A percentile compares a stretch with the other conserved stretches of the same genome.
Conservation (phyloP, 345 rosid genomes). For the Aurinia saxatilis region DNA sequence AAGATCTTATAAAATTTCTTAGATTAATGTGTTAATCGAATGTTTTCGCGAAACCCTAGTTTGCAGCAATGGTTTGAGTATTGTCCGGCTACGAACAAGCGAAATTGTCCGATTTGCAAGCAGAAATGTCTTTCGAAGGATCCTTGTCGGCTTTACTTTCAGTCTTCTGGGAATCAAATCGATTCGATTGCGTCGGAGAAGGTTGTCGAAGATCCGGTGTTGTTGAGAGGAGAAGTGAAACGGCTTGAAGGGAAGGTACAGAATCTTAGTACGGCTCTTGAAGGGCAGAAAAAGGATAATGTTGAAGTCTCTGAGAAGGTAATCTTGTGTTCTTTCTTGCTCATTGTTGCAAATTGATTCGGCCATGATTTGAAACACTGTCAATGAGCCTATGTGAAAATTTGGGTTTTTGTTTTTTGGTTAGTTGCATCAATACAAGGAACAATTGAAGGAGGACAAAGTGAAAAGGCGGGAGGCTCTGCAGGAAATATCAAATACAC, state of each 20-base stretch:
- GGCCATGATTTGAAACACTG: background rate
- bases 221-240: slow-evolving; percentile 50
- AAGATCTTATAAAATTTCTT: background rate
- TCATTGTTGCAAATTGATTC: background rate
- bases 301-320: slow-evolving; percentile 53
- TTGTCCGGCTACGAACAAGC: slow-evolving; percentile 51
- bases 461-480: slow-evolving; percentile 48
- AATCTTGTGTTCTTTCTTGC: background rate
- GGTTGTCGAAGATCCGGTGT: slow-evolving; percentile 38
- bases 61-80: slow-evolving; percentile 99
- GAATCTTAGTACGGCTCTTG: slow-evolving; percentile 40
- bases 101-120: slow-evolving; percentile 85
- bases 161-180: slow-evolving; percentile 55
- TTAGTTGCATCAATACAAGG: slow-evolving; percentile 51
- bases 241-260: slow-evolving; percentile 53
- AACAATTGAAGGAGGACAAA: slow-evolving; percentile 40
- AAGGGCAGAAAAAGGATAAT: slow-evolving; percentile 46
- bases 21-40: background rate
- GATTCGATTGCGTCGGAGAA: slow-evolving; percentile 32
- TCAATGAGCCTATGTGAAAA: background rate
- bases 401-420: slow-evolving; percentile 7
- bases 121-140: slow-evolving; percentile 47
- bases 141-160: slow-evolving; percentile 71
- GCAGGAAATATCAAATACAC: slow-evolving; percentile 41
- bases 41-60: slow-evolving; percentile 33